Conservation (phyloP, 2,329 filamentous ascomycete genomes). For the Microdochium paspali region DNA sequence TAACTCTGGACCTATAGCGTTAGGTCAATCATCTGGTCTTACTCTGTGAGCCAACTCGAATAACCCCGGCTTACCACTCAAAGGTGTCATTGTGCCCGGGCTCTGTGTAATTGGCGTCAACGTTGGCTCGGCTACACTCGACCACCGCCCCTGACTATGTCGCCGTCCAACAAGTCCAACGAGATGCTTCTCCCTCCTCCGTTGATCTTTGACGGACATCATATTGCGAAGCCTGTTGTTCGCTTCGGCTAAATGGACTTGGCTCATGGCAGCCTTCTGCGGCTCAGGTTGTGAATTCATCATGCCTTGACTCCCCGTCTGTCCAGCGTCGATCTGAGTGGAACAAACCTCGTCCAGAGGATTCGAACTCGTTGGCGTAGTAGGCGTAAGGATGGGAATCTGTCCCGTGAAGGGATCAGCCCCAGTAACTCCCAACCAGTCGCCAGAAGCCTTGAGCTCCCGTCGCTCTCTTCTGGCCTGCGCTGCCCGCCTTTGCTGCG, state of each 20-base stretch:
- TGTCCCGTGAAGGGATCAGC: conserved; percentile 47
- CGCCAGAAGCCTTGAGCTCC: conserved; percentile 42
- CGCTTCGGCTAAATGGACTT: conserved; percentile 4
- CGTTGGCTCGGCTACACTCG: neutral
- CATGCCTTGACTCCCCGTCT: too few relatives aligned
- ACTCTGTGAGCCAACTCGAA: too few relatives aligned
- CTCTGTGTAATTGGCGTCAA: neutral
- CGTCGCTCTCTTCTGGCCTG: conserved; percentile 26
- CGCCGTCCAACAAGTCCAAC: neutral
- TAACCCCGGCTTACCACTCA: neutral
- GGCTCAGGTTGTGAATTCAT: too few relatives aligned
- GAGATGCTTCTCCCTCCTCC: neutral
- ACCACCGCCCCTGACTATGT: neutral
- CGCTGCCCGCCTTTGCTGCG: too few relatives aligned
- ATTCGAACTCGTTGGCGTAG: conserved; percentile 30
- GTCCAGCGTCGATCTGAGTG: conserved; percentile 22
- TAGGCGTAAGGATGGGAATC: conserved; percentile 40
- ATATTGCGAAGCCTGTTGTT: conserved; percentile 3
- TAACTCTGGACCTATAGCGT: neutral
- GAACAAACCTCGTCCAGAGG: conserved; percentile 23
- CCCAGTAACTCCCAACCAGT: conserved; percentile 50
- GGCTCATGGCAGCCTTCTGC: too few relatives aligned
- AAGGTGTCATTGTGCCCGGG: neutral
- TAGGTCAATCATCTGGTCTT: too few relatives aligned
- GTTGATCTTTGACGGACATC: neutral